phyloP scores from a whole-genome alignment of 163 green algal genomes.

The Coccomyxa subellipsoidea region DNA sequence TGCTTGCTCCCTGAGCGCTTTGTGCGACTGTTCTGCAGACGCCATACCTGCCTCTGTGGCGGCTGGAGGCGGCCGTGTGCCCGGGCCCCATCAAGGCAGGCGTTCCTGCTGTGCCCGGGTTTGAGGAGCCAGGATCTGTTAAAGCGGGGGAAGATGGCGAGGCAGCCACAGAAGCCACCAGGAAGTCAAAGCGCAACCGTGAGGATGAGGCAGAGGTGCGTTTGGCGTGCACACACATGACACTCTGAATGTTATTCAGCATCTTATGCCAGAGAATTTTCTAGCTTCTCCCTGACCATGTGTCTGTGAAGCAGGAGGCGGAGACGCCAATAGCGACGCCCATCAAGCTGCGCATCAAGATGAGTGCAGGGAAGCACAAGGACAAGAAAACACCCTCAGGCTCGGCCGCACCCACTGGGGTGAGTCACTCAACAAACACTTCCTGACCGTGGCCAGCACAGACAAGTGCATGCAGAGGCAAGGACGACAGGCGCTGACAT shows the following conservation, averaged over 20 bases:
- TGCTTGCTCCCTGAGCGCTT: no score
- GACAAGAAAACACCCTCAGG: neutral
- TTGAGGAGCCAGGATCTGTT: neutral
- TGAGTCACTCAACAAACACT: neutral
- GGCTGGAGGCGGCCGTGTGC: constrained; percentile 59
- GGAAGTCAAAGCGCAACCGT: neutral
- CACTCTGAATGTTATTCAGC: no score
- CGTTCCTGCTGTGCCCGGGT: neutral
- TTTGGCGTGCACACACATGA: neutral
- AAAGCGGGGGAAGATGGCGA: neutral
- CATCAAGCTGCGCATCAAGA: constrained; percentile 12
- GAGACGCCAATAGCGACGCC: neutral
- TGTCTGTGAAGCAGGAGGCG: neutral
- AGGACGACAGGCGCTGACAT: no score
- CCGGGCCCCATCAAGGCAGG: constrained; percentile 36
- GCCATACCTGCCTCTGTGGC: constrained; percentile 38
- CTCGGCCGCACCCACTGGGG: neutral
- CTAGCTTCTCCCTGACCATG: neutral
- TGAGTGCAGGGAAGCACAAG: neutral
- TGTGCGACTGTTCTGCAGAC: neutral
- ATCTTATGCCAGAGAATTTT: neutral
- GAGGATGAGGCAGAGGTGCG: neutral
- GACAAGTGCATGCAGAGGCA: no score
- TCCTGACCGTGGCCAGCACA: neutral
- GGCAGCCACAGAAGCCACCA: neutral